Percentiles rank a stretch among this genome's conserved stretches.
These are phyloP conservation scores for Epichloe sylvatica DNA, from an alignment of 2,329 filamentous ascomycete species.

Conservation along the genomic window DNA sequence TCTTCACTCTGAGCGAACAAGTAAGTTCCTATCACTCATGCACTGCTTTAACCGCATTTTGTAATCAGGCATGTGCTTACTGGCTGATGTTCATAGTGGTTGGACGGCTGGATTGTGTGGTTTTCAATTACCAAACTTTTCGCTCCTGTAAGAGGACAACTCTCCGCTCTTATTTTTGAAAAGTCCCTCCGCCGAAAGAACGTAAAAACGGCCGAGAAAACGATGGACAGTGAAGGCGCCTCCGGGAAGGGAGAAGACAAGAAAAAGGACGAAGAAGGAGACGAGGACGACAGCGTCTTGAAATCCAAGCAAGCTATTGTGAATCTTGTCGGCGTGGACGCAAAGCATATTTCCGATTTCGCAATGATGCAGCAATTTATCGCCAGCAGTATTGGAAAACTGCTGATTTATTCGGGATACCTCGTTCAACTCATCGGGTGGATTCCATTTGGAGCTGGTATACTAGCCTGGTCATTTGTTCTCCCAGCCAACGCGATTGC, in stretches of 20 bases:
- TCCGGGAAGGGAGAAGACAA: slow-evolving; percentile 19
- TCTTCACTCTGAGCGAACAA: slow-evolving; percentile 41
- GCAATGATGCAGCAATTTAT: slow-evolving; percentile 53
- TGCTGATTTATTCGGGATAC: slow-evolving; percentile 52
- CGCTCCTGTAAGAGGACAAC: slow-evolving; percentile 53
- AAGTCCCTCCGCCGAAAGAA: slow-evolving; percentile 69
- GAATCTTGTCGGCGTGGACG: slow-evolving; percentile 67
- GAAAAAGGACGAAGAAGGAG: slow-evolving; percentile 33
- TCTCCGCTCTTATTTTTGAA: slow-evolving; percentile 59
- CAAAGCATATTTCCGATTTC: slow-evolving; percentile 55
- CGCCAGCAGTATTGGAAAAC: slow-evolving; percentile 45
- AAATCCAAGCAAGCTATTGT: slow-evolving; percentile 53
- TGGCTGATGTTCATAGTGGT: slow-evolving; percentile 25
- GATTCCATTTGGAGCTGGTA: slow-evolving; percentile 51
- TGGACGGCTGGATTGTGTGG: slow-evolving; percentile 56
- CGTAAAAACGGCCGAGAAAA: slow-evolving; percentile 48
- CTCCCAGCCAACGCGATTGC: slow-evolving; percentile 56
- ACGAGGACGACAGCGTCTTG: slow-evolving; percentile 34
- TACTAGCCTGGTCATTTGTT: slow-evolving; percentile 48
- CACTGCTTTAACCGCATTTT: neutral
- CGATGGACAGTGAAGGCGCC: slow-evolving; percentile 18
- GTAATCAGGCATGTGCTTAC: neutral
- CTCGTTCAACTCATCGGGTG: slow-evolving; percentile 58
- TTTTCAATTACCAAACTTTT: slow-evolving; percentile 47
- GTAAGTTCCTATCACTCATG: slow-evolving; percentile 10